Evolutionary conservation across 768 basidiomycete species (phyloP), one percentile per base, ranked within the genome.

Genomic region (Lactifluus rugatus): DNA sequence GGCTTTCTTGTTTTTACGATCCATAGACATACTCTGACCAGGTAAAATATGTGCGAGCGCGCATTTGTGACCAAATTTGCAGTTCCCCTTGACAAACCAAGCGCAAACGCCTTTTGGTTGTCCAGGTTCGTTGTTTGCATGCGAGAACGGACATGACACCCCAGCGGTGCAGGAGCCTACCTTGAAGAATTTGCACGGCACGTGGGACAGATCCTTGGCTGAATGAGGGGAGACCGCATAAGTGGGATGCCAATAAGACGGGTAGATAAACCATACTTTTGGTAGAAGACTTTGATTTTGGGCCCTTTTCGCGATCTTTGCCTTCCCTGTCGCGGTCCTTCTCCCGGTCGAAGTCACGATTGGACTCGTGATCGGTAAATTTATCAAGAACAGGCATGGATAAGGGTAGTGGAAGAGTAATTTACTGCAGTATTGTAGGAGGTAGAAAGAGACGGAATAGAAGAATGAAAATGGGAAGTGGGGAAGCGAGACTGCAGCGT

Each of bases 161-260:
- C 94, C 94, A 10, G 94, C 94, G 4, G 93, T 95, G 72, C 94
- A 98, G 13, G 84, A 86, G 34, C 93, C 92, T 62, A 90, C 87
- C 68, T 88, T 90, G 82, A 84, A 96, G 81, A 97, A 97, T 74
- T 95, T 90, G 76, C 95, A 98, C 1, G 94, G 94, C 14, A 98
- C 95, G 77, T 96, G 93, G 2, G 89, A 90, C 55, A 97, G 80
- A 70, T 93, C 90, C 71, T 92, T 91, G 50, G 84, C 86, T 86
- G 69, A 36, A n/a, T 21, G 11, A 49, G 48, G 51, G 21, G 49
- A 26, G 26, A 34, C 34, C 31, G 53, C 59, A 62, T 54, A 50
- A 36, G 19, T 42, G 44, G 9, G 37, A 63, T 3, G 53, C 44
- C 46, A 26, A 41, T 19, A 45, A 49, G 34, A 48, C 54, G 42